A percentile compares a stretch with the other conserved stretches of the same genome.
Evolutionary conservation across 116 monocot species (phyloP).

Genomic region (Papilionanthe hybrid): DNA sequence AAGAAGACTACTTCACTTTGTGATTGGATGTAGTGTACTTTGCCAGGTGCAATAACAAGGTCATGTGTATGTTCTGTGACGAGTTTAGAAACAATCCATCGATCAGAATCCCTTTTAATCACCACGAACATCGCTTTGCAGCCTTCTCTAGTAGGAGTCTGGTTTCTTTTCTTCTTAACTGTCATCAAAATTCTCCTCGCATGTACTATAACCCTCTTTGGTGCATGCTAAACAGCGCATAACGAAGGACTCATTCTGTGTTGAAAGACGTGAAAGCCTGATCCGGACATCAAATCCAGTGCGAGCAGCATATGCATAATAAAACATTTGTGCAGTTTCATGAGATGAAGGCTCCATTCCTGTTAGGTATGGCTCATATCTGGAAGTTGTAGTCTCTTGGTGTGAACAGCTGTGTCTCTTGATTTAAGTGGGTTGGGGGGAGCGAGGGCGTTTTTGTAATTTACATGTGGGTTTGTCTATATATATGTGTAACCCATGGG

Average conservation of each 20-base stretch:
- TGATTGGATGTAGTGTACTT: constrained; percentile 79
- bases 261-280: constrained; percentile 76
- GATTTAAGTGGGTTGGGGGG: too few species aligned
- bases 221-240: constrained; percentile 87
- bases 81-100: constrained; percentile 88
- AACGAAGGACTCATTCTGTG: constrained; percentile 72
- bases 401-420: too few species aligned
- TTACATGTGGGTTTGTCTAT: too few species aligned
- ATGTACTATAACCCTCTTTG: constrained; percentile 49
- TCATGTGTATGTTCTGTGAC: constrained; percentile 79
- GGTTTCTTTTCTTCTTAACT: constrained; percentile 42
- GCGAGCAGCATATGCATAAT: constrained; percentile 85
- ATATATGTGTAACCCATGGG: too few species aligned
- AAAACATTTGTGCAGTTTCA: constrained; percentile 79
- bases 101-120: constrained; percentile 66
- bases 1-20: constrained; percentile 80
- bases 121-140: constrained; percentile 93
- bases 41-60: constrained; percentile 49
- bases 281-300: constrained; percentile 93
- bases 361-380: too few species aligned
- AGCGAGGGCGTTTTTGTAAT: too few species aligned
- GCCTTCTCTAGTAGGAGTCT: constrained; percentile 57
- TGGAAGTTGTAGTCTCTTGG: too few species aligned
- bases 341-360: constrained; percentile 86
- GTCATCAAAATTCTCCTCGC: constrained; percentile 52